These are phyloP conservation scores for Arabidopsis arenosa DNA, from an alignment of 345 rosid genomes.

Conservation along the genomic window DNA sequence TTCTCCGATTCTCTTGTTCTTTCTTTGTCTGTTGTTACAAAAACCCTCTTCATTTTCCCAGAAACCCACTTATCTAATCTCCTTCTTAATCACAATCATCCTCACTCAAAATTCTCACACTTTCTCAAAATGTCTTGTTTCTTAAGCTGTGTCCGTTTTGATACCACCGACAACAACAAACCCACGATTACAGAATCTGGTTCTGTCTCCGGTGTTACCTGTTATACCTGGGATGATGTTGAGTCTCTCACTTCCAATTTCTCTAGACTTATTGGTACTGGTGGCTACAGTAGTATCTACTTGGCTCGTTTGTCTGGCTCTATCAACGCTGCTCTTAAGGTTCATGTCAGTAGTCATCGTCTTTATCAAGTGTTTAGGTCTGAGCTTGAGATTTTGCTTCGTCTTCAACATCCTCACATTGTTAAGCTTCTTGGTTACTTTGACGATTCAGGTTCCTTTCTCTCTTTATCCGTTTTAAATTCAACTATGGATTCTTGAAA, in stretches of 20 bases:
- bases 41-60: constrained; percentile 14
- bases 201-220: constrained; percentile 40
- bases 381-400: constrained; percentile 76
- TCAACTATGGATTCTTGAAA: neutral
- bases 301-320: constrained; percentile 56
- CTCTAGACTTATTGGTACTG: constrained; percentile 64
- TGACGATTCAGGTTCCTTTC: constrained; percentile 60
- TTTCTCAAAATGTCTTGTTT: constrained; percentile 55
- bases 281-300: constrained; percentile 88
- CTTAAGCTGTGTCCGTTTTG: constrained; percentile 44
- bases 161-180: constrained; percentile 14
- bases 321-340: constrained; percentile 64
- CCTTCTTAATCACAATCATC: constrained; percentile 34
- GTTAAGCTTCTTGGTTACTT: constrained; percentile 81
- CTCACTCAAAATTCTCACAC: constrained; percentile 30
- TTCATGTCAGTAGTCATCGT: constrained; percentile 64
- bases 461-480: neutral
- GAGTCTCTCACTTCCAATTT: constrained; percentile 57
- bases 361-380: constrained; percentile 67
- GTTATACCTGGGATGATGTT: constrained; percentile 62
- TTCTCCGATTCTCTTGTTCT: constrained; percentile 36
- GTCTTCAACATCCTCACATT: constrained; percentile 69
- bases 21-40: constrained; percentile 37
- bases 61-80: constrained; percentile 32
- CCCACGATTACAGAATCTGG: constrained; percentile 7